Evolutionary conservation across 1,139 yeast species (phyloP).

Genomic region (Kluyveromyces sp.): DNA sequence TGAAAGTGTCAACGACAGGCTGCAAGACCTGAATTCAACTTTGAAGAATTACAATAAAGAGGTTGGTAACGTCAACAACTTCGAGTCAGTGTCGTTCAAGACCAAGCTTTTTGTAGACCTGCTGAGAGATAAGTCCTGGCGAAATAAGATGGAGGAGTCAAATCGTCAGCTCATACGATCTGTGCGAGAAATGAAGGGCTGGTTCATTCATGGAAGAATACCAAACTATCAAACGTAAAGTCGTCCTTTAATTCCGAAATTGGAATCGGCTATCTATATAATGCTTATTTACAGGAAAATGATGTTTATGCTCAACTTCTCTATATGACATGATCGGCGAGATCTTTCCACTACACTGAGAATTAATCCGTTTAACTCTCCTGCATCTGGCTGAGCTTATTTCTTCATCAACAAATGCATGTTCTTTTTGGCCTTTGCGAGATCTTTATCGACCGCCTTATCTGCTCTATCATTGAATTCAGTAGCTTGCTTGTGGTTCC

Average conservation of each 20-base stretch:
- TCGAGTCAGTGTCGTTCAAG: constrained; percentile 19
- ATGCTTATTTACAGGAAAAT: neutral
- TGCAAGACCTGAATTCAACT: constrained; percentile 13
- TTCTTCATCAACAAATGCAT: constrained; percentile 2
- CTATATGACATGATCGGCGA: neutral
- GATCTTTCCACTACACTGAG: neutral
- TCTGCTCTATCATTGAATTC: neutral
- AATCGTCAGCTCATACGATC: constrained; percentile 12
- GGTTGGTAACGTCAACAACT: constrained; percentile 7
- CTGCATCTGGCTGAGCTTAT: neutral
- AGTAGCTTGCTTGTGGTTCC: neutral
- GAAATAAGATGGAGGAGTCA: neutral
- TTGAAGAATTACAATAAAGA: constrained; percentile 14
- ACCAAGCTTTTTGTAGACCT: constrained; percentile 19
- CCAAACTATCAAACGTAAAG: constrained; percentile 6
- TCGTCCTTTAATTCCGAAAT: neutral
- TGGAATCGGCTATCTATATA: neutral
- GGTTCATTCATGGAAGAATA: constrained; percentile 28
- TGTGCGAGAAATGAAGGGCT: constrained; percentile 29
- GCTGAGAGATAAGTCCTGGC: constrained; percentile 6
- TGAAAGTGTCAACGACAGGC: constrained; percentile 27
- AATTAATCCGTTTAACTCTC: neutral
- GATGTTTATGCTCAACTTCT: no score
- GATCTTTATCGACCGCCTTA: neutral
- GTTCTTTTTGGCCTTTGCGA: constrained; percentile 1